Conservation (phyloP, 305 asterid species). For the Fraxinus latifolia region DNA sequence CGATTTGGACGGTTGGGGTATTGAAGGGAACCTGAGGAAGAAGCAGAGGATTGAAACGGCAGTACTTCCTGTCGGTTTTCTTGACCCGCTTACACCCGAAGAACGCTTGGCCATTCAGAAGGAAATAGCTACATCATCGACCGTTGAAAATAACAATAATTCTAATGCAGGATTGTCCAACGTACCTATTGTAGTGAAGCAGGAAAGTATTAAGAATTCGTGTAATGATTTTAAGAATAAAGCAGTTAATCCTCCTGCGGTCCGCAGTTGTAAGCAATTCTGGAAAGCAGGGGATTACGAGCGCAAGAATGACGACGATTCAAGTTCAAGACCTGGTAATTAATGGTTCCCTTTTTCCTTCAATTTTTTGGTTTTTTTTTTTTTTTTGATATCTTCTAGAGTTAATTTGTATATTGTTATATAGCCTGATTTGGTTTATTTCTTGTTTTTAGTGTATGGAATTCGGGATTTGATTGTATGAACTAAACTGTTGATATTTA, state of each 20-base stretch:
- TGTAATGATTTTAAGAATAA: neutral
- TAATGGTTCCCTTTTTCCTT: neutral
- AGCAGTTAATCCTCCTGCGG: neutral
- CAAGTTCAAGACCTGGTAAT: conserved; percentile 29
- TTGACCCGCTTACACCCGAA: conserved; percentile 44
- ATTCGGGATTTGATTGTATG: neutral
- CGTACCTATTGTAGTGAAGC: conserved; percentile 12
- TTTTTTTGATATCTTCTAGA: neutral
- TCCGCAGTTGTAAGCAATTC: conserved; percentile 46
- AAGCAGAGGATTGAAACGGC: conserved; percentile 27
- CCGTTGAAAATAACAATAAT: neutral
- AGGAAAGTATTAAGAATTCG: neutral
- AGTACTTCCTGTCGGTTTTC: conserved; percentile 58
- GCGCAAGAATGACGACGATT: conserved; percentile 20
- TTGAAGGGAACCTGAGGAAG: conserved; percentile 25
- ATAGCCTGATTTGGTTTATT: neutral
- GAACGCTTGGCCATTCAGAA: conserved; percentile 24
- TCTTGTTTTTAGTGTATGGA: neutral
- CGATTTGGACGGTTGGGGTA: neutral
- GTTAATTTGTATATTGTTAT: neutral
- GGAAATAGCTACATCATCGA: neutral
- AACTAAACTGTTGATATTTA: neutral
- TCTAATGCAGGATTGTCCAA: neutral
- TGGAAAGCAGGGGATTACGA: conserved; percentile 84
- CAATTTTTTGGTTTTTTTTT: neutral